Evolutionary conservation across 1,284 basidiomycete species (phyloP), one percentile per base, ranked within the genome.

Genomic region (Papiliotrema fonsecae): DNA sequence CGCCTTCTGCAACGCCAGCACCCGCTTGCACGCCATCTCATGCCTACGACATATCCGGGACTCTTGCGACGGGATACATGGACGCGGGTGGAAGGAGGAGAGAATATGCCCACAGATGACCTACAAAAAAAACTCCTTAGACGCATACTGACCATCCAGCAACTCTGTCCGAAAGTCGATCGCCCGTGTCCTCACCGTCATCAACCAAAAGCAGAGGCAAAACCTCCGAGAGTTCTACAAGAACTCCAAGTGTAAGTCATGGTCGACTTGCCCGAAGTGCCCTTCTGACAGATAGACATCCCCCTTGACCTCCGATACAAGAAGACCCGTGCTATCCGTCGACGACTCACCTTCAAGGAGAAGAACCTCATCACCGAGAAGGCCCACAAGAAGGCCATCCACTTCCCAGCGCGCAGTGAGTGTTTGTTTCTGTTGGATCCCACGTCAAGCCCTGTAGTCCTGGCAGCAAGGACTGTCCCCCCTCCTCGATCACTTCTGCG

Each of bases 211-310:
- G 81, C 85, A 87, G 70, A 88, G 96, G 66, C 85, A 90, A 79
- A 92, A 94, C 79, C 84, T 97, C 63, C 88, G 90, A 58, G 93
- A 97, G 77, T 90, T 87, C 81, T 97, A 97, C 88, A 97, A 97
- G 86, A 96, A 93, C 76, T 89, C 69, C 56, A 75, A 75, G 65
- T 75, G 69, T 70, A 43, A 36, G 69, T 64, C 11, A 16, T 26
- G 30, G 16, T 14, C 9, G 10, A 6, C 11, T 21, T 18, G 16
- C n/a, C 25, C 9, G 6, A 7, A 13, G 21, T 22, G n/a, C 37
- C 24, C 27, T 27, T 19, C 48, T 19, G 16, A 35, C 36, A 35
- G 2, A n/a, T 54, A 73, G 70, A 89, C 79, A 78, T 88, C 58
- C 96, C 96, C 62, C 90, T 98, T 62, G 96, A 99, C 81, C 87